These are phyloP conservation scores for Nasturtium officinale DNA, from an alignment of 345 rosid genomes.

Conservation along the genomic window DNA sequence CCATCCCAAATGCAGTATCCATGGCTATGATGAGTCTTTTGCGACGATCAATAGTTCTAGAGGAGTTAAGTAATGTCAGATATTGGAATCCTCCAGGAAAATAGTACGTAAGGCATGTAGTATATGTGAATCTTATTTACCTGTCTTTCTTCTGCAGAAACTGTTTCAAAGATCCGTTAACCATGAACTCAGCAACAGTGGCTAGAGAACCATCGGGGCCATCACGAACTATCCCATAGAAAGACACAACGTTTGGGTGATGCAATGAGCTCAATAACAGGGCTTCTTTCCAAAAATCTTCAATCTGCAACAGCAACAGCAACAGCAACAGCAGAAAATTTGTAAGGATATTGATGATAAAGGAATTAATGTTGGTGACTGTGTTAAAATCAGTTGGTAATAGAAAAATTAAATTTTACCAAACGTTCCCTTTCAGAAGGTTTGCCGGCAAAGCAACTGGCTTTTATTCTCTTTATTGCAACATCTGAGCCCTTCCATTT, in stretches of 20 bases:
- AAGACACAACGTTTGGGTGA: slow-evolving; percentile 97
- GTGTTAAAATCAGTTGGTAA: not conserved
- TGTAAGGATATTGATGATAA: slow-evolving; percentile 15
- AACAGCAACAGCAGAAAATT: slow-evolving; percentile 33
- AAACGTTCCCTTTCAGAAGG: slow-evolving; percentile 94
- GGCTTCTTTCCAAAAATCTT: slow-evolving; percentile 99
- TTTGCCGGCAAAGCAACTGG: slow-evolving; percentile 98
- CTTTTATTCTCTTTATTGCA: slow-evolving; percentile 96
- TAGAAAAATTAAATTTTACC: slow-evolving; percentile 40
- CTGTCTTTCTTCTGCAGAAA: slow-evolving; percentile 97
- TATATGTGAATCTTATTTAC: slow-evolving; percentile 42
- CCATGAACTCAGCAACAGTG: slow-evolving; percentile 96
- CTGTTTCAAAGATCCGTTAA: slow-evolving; percentile 97
- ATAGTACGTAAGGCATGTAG: slow-evolving; percentile 11
- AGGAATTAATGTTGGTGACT: not conserved
- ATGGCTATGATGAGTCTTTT: slow-evolving; percentile 97
- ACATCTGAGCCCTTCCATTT: slow-evolving; percentile 99
- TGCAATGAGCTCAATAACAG: slow-evolving; percentile 89
- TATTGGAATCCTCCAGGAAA: slow-evolving; percentile 2
- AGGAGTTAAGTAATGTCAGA: slow-evolving; percentile 28
- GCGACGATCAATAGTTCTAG: slow-evolving; percentile 97
- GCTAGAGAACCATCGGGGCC: slow-evolving; percentile 98
- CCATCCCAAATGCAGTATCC: slow-evolving; percentile 99
- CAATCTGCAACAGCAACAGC: slow-evolving; percentile 60
- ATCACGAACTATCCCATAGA: slow-evolving; percentile 99